Evolutionary conservation across 345 rosid species (phyloP).

Genomic region (Sapria himalayana): DNA sequence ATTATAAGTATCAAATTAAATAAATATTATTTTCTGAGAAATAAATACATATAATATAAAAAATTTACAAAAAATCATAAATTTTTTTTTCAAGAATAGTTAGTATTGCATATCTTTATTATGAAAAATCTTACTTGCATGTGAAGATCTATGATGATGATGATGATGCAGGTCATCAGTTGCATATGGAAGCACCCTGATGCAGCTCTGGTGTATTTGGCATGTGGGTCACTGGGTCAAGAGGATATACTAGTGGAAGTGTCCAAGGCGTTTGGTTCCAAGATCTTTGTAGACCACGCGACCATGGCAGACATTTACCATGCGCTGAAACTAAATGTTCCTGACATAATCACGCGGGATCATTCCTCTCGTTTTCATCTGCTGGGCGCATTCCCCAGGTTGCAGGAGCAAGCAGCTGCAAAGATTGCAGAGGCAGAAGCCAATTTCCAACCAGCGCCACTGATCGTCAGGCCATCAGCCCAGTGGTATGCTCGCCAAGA

Average conservation of each 20-base stretch:
- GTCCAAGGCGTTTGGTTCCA: constrained; percentile 52
- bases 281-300: constrained; percentile 45
- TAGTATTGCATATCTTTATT: not conserved
- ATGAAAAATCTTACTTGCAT: too few species aligned
- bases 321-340: constrained; percentile 25
- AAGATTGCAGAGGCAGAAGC: constrained; percentile 46
- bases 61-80: too few species aligned
- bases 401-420: constrained; percentile 41
- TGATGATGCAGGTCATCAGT: constrained; percentile 39
- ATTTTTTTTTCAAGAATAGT: too few species aligned
- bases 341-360: constrained; percentile 45
- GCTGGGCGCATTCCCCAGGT: constrained; percentile 52
- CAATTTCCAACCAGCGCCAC: constrained; percentile 40
- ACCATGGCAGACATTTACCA: constrained; percentile 26
- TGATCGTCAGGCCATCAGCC: constrained; percentile 62
- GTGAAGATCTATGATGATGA: too few species aligned
- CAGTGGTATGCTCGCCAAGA: constrained; percentile 73
- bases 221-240: constrained; percentile 66
- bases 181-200: constrained; percentile 84
- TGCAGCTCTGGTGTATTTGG: constrained; percentile 42
- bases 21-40: too few species aligned
- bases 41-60: too few species aligned
- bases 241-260: constrained; percentile 46
- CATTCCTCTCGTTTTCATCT: constrained; percentile 50
- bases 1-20: too few species aligned